Percentiles rank a stretch among this genome's conserved stretches.
These are phyloP conservation scores for Coemansia sp. DNA, from an alignment of 192 early-diverging fungal genomes.

Conservation along the genomic window DNA sequence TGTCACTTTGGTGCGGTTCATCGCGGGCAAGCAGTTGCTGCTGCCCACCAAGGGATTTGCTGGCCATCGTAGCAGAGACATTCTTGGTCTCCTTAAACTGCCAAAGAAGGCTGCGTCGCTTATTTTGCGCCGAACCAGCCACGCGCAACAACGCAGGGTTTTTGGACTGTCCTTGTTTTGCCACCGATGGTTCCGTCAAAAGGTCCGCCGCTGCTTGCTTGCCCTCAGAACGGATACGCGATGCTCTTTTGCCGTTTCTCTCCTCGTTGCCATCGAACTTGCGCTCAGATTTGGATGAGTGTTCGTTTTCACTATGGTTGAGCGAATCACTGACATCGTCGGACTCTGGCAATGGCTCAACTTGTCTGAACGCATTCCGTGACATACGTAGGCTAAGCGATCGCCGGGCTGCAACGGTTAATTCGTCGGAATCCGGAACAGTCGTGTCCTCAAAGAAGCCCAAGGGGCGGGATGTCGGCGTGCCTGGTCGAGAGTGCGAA, in stretches of 20 bases:
- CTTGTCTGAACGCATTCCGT: conserved; percentile 36
- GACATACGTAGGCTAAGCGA: conserved; percentile 53
- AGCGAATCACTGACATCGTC: conserved; percentile 15
- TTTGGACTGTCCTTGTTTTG: background rate
- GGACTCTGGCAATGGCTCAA: conserved; percentile 46
- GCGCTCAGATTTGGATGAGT: background rate
- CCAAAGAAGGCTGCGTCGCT: conserved; percentile 42
- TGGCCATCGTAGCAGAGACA: background rate
- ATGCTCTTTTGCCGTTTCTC: background rate
- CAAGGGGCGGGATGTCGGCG: conserved; percentile 22
- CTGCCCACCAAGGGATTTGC: conserved; percentile 10
- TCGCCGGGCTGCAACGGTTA: conserved; percentile 35
- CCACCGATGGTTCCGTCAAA: background rate
- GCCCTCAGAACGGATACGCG: background rate
- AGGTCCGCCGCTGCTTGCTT: background rate
- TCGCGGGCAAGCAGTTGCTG: no score
- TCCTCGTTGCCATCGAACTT: background rate
- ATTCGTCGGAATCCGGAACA: conserved; percentile 47
- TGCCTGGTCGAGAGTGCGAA: conserved; percentile 25
- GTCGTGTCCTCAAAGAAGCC: conserved; percentile 44
- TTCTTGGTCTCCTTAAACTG: conserved; percentile 32
- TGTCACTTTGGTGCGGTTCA: no score
- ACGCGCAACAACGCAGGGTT: conserved; percentile 19
- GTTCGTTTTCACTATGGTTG: background rate
- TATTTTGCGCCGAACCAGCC: conserved; percentile 12